phyloP scores from a whole-genome alignment of 2,329 filamentous ascomycete genomes.

The Cytospora piceicola region DNA sequence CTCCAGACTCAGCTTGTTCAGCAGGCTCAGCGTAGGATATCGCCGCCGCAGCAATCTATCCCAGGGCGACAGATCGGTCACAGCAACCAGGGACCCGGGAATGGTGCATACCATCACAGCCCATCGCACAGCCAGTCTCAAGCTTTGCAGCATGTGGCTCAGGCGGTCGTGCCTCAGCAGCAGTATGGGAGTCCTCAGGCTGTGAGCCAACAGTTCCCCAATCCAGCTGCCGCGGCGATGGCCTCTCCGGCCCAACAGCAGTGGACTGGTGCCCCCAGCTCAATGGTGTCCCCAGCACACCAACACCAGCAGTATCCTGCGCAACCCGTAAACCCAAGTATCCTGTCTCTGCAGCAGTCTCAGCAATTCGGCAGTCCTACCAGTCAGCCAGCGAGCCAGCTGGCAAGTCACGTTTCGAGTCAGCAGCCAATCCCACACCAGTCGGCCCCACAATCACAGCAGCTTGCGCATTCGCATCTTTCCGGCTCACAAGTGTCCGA shows the following conservation, averaged over 20 bases:
- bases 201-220: constrained; percentile 25
- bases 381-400: constrained; percentile 23
- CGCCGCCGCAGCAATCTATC: constrained; percentile 26
- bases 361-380: constrained; percentile 28
- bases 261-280: constrained; percentile 17
- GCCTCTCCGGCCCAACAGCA: constrained; percentile 23
- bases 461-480: constrained; percentile 30
- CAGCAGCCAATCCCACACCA: constrained; percentile 22
- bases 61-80: constrained; percentile 33
- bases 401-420: constrained; percentile 13
- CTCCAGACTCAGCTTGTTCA: constrained; percentile 43
- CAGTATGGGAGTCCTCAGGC: constrained; percentile 25
- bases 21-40: constrained; percentile 34
- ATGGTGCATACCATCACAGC: constrained; percentile 28
- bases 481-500: constrained; percentile 4
- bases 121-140: constrained; percentile 29
- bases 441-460: constrained; percentile 17
- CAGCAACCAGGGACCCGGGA: constrained; percentile 32
- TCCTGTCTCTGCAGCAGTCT: constrained; percentile 26
- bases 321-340: constrained; percentile 26
- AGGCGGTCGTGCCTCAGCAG: constrained; percentile 21
- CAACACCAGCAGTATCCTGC: constrained; percentile 22
- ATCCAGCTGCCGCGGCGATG: constrained; percentile 19
- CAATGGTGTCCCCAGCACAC: constrained; percentile 22
- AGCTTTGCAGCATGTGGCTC: constrained; percentile 24